Base-by-base conservation (phyloP, 2,329 filamentous ascomycete species). In the Claviceps purpurea region DNA sequence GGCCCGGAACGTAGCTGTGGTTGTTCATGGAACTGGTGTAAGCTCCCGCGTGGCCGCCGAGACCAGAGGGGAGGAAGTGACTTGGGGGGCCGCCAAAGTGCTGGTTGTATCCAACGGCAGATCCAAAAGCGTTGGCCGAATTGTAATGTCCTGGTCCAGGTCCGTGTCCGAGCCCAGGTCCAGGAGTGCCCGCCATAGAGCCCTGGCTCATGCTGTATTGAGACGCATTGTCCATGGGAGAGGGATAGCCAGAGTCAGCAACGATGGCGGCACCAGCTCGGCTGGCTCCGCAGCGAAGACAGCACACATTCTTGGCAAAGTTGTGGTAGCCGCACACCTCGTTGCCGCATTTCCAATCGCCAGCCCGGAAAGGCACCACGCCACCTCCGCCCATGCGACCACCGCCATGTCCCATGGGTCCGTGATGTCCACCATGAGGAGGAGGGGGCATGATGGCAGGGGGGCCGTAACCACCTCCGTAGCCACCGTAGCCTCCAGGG, bases 241-340 rank as follows among this genome's bases (percentile, higher is more conserved):
- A 90, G 14, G 88, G 85, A 70, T 93, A 95, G 44, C 87, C 88
- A 41, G 89, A 91, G 68, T 97, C 93, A 34, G 91, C 91, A 53
- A 97, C 89, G 49, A 98, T 87, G 16, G 91, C 90, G 54, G 93
- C 93, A 56, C 87, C 89, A 55, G 91, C 91, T 61, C 93, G 88
- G 68, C 89, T 94, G 50, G 91, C 93, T 67, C 93, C 93, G 65
- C 93, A 98, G 55, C 93, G 87, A 56, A 98, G 81, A 70, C 93
- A 98, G 71, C 89, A 95, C 53, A 97, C 91, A 63, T 98, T 98
- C 80, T 98, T 98, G 56, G 93, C 93, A 66, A 98, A 98, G 74
- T 98, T 98, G 75, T 98, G 93, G 70, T 98, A 98, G 54, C 87
- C 89, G 67, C 93, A 98, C 40, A 90, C 89, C 65, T 98, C 93